Base-by-base conservation (phyloP, 192 early-diverging fungal species). In the Allomyces arbusculus region DNA sequence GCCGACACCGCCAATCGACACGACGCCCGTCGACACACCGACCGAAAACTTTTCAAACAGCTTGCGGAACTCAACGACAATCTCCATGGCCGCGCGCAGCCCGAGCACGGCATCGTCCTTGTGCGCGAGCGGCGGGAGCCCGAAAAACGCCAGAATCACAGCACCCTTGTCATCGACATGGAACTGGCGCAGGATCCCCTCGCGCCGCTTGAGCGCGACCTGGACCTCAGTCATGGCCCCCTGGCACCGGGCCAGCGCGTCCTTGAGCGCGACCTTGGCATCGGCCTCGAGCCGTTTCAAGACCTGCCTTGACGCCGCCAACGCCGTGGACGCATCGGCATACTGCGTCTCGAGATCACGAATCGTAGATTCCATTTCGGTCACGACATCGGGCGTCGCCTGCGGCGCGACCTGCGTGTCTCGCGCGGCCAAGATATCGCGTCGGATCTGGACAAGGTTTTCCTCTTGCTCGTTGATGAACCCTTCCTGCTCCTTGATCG, bases 91-190 rank as follows among this genome's bases (percentile, higher is more conserved):
- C 3, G 79, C 79, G 64, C 67, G 72, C 4, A 80, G 66, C 10
- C 79, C 78, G 23, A 71, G 68, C 12, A 61, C 77, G 3, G 79
- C 74, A 45, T 80, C 79, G 62, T 80, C 79, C 62, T 80, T 75
- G 68, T 80, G 79, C 23, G 78, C 79, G 22, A 73, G 66, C 28
- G 79, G 79, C 6, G 79, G 79, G 26, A 80, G 66, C 10, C 79
- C 79, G 70, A 80, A 80, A 64, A 80, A 80, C 23, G 40, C 58
- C 26, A 80, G 63, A 10, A 81, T 71, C n/a, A 73, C 70, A 0
- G 79, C 79, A 58, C 79, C 79, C 63, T 80, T 80, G 45, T 80
- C 79, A 64, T 80, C 79, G 23, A 80, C 78, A 45, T 80, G 78
- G 23, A 80, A 79, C 65, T 80, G 79, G 23, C 79, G 43, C 43